Conservation (phyloP, 257 asterid species). For the Ophiorrhiza pumila region DNA sequence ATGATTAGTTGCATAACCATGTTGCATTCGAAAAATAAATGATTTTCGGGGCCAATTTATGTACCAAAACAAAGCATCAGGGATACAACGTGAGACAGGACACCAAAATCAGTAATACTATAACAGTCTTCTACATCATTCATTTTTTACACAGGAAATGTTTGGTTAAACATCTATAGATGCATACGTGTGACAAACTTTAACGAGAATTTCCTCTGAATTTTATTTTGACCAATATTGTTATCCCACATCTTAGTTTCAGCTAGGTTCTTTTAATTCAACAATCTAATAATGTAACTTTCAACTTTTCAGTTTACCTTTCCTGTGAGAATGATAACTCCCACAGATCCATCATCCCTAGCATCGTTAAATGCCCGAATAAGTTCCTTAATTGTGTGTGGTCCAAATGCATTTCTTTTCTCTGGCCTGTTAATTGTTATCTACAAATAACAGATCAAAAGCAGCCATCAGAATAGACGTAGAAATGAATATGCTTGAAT, state of each 20-base stretch:
- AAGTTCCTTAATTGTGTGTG: conserved; percentile 89
- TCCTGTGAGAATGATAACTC: conserved; percentile 88
- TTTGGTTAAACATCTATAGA: background rate
- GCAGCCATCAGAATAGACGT: background rate
- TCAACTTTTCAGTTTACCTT: conserved; percentile 42
- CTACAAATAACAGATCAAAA: conserved; percentile 20
- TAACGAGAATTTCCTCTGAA: background rate
- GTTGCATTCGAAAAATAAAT: background rate
- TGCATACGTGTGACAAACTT: background rate
- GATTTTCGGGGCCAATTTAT: background rate
- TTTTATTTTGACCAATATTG: background rate
- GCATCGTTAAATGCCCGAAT: conserved; percentile 88
- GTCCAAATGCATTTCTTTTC: conserved; percentile 86
- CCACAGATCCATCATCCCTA: conserved; percentile 73
- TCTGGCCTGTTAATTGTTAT: conserved; percentile 90
- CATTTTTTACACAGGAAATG: background rate
- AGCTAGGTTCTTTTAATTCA: background rate
- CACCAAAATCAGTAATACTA: background rate
- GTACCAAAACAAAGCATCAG: background rate
- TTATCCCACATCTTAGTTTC: background rate
- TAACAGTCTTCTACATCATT: background rate
- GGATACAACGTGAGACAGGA: background rate
- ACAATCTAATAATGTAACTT: background rate
- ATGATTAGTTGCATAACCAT: background rate
- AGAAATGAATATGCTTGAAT: too few species aligned